phyloP scores from a whole-genome alignment of 768 basidiomycete genomes.

The Leccinum subgranulosum region DNA sequence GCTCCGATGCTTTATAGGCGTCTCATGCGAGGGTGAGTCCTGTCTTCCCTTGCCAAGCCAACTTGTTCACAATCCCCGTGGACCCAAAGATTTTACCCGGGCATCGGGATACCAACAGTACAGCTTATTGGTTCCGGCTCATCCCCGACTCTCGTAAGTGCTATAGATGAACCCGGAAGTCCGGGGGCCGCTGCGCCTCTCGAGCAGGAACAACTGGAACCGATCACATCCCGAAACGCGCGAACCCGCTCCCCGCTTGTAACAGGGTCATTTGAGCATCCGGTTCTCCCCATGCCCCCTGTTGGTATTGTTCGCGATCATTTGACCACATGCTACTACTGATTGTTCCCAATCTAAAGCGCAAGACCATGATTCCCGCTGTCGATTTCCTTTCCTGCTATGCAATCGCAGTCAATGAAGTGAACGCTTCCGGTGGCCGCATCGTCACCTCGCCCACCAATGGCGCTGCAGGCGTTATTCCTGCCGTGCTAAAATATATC shows the following conservation, averaged over 20 bases:
- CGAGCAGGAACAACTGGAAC: slow-evolving; percentile 4
- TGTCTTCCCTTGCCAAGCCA: neutral
- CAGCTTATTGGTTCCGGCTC: slow-evolving; percentile 34
- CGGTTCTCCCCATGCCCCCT: slow-evolving; percentile 77
- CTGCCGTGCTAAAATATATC: slow-evolving; percentile 87
- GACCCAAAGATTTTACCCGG: slow-evolving; percentile 47
- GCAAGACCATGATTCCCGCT: slow-evolving; percentile 84
- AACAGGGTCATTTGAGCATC: slow-evolving; percentile 76
- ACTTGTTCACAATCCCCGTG: slow-evolving; percentile 21
- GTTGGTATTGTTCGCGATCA: slow-evolving; percentile 40
- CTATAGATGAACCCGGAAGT: slow-evolving; percentile 24
- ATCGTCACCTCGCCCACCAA: slow-evolving; percentile 96
- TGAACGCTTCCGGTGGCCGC: slow-evolving; percentile 88
- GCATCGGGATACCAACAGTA: slow-evolving; percentile 36
- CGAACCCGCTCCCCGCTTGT: slow-evolving; percentile 41
- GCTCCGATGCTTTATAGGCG: slow-evolving; percentile 89
- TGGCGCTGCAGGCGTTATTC: slow-evolving; percentile 92
- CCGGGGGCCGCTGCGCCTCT: neutral
- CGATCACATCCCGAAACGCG: neutral
- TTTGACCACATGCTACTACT: slow-evolving; percentile 1
- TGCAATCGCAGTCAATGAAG: slow-evolving; percentile 93
- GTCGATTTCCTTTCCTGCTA: slow-evolving; percentile 94
- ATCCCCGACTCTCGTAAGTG: slow-evolving; percentile 12
- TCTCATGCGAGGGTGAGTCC: slow-evolving; percentile 78
- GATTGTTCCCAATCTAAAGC: slow-evolving; percentile 37